These are phyloP conservation scores for Cantharellus anzutake DNA, from an alignment of 768 basidiomycete species.

Conservation along the genomic window DNA sequence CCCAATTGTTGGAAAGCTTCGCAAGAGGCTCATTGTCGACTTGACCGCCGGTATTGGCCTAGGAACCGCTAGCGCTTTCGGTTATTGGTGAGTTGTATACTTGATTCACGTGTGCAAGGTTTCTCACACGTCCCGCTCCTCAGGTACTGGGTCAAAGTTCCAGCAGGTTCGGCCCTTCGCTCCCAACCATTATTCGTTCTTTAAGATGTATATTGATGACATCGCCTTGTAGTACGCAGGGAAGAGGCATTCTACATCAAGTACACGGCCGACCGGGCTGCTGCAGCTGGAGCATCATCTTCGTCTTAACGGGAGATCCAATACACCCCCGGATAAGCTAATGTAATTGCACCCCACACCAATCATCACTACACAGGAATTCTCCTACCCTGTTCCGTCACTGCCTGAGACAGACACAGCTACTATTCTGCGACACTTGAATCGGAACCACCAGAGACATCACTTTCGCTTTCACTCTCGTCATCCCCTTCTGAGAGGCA, in stretches of 20 bases:
- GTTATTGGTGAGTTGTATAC: slow-evolving; percentile 50
- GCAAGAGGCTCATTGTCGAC: slow-evolving; percentile 84
- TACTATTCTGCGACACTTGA: background rate
- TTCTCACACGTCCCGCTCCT: background rate
- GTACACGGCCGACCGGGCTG: background rate
- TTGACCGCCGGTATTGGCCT: slow-evolving; percentile 56
- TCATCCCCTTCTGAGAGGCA: background rate
- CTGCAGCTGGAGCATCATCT: background rate
- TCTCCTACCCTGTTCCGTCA: no score
- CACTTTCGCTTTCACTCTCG: background rate
- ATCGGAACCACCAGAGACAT: background rate
- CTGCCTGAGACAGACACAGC: no score
- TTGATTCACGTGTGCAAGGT: background rate
- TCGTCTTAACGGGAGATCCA: background rate
- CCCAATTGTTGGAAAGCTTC: slow-evolving; percentile 84
- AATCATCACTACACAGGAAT: no score
- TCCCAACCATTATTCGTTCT: background rate
- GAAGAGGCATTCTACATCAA: slow-evolving; percentile 1
- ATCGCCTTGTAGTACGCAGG: background rate
- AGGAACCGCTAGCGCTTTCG: slow-evolving; percentile 53
- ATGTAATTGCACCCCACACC: no score
- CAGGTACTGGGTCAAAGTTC: slow-evolving; percentile 12
- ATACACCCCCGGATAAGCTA: no score
- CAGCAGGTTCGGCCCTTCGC: slow-evolving; percentile 6
- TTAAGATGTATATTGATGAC: background rate